Percentiles rank a stretch among this genome's conserved stretches.
Evolutionary conservation across 139 green algal genomes (phyloP).

Genomic region (Chlorella sp.): DNA sequence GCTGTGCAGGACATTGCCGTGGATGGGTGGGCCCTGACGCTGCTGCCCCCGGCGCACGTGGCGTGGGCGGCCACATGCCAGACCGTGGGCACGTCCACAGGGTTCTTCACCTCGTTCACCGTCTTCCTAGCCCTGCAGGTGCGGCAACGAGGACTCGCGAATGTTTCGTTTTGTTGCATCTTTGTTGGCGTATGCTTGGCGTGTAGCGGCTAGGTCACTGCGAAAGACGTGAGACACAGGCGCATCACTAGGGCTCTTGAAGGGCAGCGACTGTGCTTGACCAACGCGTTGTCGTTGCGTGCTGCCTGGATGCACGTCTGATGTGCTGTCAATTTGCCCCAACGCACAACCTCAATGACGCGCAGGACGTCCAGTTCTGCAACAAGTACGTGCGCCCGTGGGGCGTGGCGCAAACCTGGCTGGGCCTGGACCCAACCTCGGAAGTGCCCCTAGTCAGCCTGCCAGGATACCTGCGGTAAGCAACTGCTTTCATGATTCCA

Average conservation of each 20-base stretch:
- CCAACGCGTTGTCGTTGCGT: no score
- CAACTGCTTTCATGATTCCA: no score
- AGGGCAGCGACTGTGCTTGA: no score
- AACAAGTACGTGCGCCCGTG: conserved; percentile 7
- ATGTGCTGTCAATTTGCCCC: no score
- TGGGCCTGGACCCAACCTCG: conserved; percentile 14
- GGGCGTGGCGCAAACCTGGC: not conserved
- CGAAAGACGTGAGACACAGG: not conserved
- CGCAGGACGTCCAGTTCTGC: conserved; percentile 23
- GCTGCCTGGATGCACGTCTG: no score
- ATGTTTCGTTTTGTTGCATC: not conserved
- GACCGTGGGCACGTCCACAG: conserved; percentile 64
- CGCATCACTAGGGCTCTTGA: not conserved
- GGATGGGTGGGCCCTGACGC: conserved; percentile 90
- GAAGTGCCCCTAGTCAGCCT: conserved; percentile 52
- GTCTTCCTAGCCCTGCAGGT: conserved; percentile 84
- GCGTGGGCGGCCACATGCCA: conserved; percentile 88
- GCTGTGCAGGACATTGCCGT: conserved; percentile 89
- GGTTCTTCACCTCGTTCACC: conserved; percentile 92
- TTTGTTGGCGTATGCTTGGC: not conserved
- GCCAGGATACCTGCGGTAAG: conserved; percentile 57
- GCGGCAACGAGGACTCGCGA: no score
- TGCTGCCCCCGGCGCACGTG: conserved; percentile 75
- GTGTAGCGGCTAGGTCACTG: not conserved
- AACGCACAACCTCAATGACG: no score